Evolutionary conservation across 2,329 filamentous ascomycete genomes (phyloP), one percentile per base, ranked within the genome.

Genomic region (Penicillium sp.): DNA sequence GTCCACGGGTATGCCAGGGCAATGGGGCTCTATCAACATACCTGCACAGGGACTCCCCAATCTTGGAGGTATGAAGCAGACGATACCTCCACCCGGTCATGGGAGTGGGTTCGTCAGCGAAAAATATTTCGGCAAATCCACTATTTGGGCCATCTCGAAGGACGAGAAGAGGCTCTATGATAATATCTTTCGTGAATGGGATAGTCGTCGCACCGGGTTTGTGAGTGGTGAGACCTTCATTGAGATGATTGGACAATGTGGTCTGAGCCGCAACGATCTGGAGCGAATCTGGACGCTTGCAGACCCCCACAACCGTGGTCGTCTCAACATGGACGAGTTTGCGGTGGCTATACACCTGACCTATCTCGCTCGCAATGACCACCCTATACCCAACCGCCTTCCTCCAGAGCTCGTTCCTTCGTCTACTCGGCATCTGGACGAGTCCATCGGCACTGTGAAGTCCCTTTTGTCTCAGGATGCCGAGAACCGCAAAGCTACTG

Each of bases 261-360:
- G 93, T 37, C 75, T 98, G 28, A 88, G 93, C 41, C 94, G 94
- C 69, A 76, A 85, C 26, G 93, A 97, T 59, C 75, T 98, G 34
- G 93, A 97, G 69, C 81, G 86, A 29, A 84, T 97, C 43, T 98
- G 93, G 93, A 97, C 93, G 8, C 75, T 98, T 49, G 86, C 91
- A 3, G 93, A 98, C 66, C 86, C 90, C 29, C 86, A 90, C 55
- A 96, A 98, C 69, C 93, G 93, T 67, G 93, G 93, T 13, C 86
- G 90, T 47, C 79, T 98, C 28, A 90, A 98, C 61, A 81, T 97
- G 62, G 93, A 98, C 66, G 93, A 98, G 65, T 98, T 98, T 65
- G 90, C 93, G 7, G 91, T 98, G 45, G 90, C 90, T 8, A 98
- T 98, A 93, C 93, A 98, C 78, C 75, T 98, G 71, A 98, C 98